Conservation (phyloP, 2,329 filamentous ascomycete genomes). For the Trichoderma sp. region DNA sequence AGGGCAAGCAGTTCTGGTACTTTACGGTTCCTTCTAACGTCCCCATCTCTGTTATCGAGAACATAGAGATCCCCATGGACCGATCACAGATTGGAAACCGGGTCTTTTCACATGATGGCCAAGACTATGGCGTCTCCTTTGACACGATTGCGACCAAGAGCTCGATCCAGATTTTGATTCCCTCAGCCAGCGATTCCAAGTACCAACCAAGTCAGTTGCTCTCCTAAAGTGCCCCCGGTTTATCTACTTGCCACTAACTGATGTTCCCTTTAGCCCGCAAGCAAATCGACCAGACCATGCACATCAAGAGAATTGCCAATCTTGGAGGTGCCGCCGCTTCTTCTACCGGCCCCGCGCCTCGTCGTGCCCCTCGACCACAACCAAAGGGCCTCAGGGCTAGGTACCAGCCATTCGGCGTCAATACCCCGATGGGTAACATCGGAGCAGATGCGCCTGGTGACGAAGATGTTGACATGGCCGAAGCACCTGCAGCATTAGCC, state of each 20-base stretch:
- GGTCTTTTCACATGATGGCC: conserved; percentile 61
- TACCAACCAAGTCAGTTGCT: conserved; percentile 53
- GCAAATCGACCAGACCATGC: conserved; percentile 57
- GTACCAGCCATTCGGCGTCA: conserved; percentile 63
- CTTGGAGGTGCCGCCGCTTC: conserved; percentile 43
- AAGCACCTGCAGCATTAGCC: conserved; percentile 31
- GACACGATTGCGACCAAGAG: conserved; percentile 49
- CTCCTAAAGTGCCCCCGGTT: background rate
- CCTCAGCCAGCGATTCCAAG: conserved; percentile 51
- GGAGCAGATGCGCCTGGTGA: conserved; percentile 43
- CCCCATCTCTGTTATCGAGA: conserved; percentile 64
- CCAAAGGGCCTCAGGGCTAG: conserved; percentile 65
- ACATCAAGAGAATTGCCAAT: conserved; percentile 61
- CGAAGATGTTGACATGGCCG: conserved; percentile 46
- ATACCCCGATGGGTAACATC: conserved; percentile 36
- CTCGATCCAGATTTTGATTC: conserved; percentile 60
- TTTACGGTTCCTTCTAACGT: conserved; percentile 70
- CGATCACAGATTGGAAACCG: conserved; percentile 50
- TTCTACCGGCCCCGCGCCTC: conserved; percentile 43
- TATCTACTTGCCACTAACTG: conserved; percentile 10
- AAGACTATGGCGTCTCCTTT: conserved; percentile 59
- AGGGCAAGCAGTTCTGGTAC: conserved; percentile 77
- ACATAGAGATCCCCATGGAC: conserved; percentile 59
- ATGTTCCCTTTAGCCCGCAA: conserved; percentile 30
- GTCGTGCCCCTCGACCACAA: conserved; percentile 58